phyloP scores from a whole-genome alignment of 208 protist species.

The Endotrypanum monterogeii region DNA sequence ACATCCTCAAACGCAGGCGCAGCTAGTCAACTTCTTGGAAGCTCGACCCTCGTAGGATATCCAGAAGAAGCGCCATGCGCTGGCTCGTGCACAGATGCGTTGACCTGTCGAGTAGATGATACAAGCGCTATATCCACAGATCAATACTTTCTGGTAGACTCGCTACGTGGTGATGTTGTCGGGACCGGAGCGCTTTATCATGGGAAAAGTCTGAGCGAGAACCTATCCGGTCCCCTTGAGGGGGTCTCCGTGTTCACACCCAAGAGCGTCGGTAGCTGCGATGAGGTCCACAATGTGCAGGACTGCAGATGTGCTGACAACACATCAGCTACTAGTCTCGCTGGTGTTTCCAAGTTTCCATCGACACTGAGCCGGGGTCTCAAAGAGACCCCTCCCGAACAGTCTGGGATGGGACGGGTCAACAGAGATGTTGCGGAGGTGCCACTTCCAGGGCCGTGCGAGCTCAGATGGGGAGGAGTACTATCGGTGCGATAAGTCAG shows the following conservation, averaged over 20 bases:
- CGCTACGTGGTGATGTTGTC: neutral
- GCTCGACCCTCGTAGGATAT: neutral
- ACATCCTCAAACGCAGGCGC: conserved; percentile 13
- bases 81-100: neutral
- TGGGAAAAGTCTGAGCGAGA: neutral
- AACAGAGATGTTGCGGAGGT: neutral
- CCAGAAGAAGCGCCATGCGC: neutral
- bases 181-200: too few relatives aligned
- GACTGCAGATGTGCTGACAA: neutral
- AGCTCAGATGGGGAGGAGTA: too few relatives aligned
- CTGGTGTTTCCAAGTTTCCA: neutral
- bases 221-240: neutral
- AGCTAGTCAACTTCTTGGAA: neutral
- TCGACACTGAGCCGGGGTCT: neutral
- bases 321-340: neutral
- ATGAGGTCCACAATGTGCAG: neutral
- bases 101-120: neutral
- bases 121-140: conserved; percentile 3
- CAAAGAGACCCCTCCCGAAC: neutral
- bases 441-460: too few relatives aligned
- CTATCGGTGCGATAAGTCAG: too few relatives aligned
- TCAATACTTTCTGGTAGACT: neutral
- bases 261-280: neutral
- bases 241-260: neutral
- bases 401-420: too few relatives aligned